Evolutionary conservation across 164 flowering plant species (phyloP).

Genomic region (Magnolia changhungtana): DNA sequence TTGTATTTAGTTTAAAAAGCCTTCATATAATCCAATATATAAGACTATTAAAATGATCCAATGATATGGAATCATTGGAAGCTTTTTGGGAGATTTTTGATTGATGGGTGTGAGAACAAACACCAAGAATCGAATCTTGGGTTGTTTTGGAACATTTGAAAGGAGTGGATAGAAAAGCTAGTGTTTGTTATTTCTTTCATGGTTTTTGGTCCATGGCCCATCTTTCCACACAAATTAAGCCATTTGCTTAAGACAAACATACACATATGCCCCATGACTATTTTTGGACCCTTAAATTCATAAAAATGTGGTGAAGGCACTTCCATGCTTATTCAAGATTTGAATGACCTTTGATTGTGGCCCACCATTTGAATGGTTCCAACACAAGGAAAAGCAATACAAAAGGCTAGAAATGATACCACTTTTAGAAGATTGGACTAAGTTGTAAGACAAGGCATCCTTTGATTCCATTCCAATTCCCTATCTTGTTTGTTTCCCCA

Average conservation of each 20-base stretch:
- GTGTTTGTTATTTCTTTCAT: constrained; percentile 3
- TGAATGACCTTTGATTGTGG: background rate
- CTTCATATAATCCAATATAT: background rate
- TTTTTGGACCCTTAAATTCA: background rate
- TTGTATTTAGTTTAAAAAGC: background rate
- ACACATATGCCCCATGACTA: background rate
- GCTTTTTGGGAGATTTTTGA: background rate
- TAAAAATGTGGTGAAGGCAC: background rate
- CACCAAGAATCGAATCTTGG: constrained; percentile 2
- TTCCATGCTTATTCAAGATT: background rate
- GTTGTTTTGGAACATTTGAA: background rate
- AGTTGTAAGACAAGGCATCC: constrained; percentile 4
- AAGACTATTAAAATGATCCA: background rate
- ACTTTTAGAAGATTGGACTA: constrained; percentile 2
- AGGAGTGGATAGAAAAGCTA: constrained; percentile 1
- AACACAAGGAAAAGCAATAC: constrained; percentile 1
- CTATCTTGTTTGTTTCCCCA: background rate
- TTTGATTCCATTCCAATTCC: constrained; percentile 4
- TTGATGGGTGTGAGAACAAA: background rate
- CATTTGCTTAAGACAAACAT: constrained; percentile 4
- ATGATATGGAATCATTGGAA: constrained; percentile 4
- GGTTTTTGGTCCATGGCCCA: background rate
- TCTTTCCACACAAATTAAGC: background rate
- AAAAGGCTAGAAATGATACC: constrained; percentile 9
- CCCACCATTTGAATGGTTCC: constrained; percentile 4